Percentiles rank a stretch among this genome's conserved stretches.
These are phyloP conservation scores for Vachellia collinsii DNA, from an alignment of 306 rosid species.

Conservation along the genomic window DNA sequence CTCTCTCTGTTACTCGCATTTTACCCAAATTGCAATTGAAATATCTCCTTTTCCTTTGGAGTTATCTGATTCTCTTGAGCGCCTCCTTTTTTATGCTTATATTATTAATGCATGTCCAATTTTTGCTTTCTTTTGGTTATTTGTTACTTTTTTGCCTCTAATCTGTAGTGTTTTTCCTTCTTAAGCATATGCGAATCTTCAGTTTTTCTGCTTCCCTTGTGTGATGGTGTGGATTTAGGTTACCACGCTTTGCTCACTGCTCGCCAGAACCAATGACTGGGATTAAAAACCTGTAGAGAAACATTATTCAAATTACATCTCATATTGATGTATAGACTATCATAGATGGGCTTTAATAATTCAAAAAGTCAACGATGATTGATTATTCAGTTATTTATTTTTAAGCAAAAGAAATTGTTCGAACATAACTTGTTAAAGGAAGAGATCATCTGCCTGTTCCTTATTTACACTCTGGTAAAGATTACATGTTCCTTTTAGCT, in stretches of 20 bases:
- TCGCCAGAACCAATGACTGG: not conserved
- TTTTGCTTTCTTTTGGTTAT: not conserved
- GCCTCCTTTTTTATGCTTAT: not conserved
- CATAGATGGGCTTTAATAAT: not conserved
- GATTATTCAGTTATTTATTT: conserved; percentile 12
- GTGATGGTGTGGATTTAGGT: conserved; percentile 6
- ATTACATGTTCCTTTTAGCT: conserved; percentile 4
- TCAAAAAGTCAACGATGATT: not conserved
- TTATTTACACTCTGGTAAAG: conserved; percentile 11
- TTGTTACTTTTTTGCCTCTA: not conserved
- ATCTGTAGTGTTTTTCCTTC: not conserved
- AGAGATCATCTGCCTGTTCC: not conserved
- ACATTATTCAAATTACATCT: not conserved
- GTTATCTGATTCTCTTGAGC: not conserved
- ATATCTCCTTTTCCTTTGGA: not conserved
- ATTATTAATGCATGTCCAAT: conserved; percentile 10
- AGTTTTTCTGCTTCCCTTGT: not conserved
- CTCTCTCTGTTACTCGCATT: conserved; percentile 22
- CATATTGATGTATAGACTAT: not conserved
- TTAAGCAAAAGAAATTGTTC: not conserved
- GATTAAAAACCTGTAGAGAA: not conserved
- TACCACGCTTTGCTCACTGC: not conserved
- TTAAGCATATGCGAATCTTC: not conserved
- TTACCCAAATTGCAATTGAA: not conserved
- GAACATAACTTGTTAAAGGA: not conserved